Evolutionary conservation across 2,329 filamentous ascomycete species (phyloP), one percentile per base, ranked within the genome.

Genomic region (Bertia moriformis): DNA sequence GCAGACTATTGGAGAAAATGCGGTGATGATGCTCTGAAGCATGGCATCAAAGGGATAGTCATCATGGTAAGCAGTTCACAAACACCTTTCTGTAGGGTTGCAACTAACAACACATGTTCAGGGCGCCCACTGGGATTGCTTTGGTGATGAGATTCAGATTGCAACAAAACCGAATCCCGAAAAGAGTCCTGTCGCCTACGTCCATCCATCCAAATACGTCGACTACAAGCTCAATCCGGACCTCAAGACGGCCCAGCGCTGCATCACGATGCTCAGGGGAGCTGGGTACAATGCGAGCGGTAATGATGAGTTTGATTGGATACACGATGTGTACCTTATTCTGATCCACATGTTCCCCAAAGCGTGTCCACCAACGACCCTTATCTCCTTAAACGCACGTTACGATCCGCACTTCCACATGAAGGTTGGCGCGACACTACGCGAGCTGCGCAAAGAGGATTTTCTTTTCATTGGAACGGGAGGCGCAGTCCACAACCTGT

Each of bases 241-340:
- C 52, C 57, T 81, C 2, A 48, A 55, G 3, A 72, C 63, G 7
- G 66, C 63, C 1, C 52, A 66, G 14, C 57, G 59, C 5, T 70
- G 69, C 48, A 61, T 78, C 36, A 46, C 54, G 0, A 56, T 73
- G 39, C 61, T 82, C 2, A 45, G 54, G 3, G 49, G 51, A 2
- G 61, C 63, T 2, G 74, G 75, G 5, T 70, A 81, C 54, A 60
- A 71, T 22, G 71, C 65, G 1, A 50, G 54, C 3, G 57, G 53
- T 1, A 75, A 81, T 49, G 47, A 62, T 0, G 61, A 50, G 0
- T 83, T 83, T 45, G 71, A 82, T 49, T 83, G 77, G 78, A 82
- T 83, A 50, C 77, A 83, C 59, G 78, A 83, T 53, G 79, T 73
- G 0, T 83, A 74, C 49, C 65, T 83, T 3, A 69, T 83, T 41